Conservation (phyloP, 169 alveolate species). For the Eimeria praecox region DNA sequence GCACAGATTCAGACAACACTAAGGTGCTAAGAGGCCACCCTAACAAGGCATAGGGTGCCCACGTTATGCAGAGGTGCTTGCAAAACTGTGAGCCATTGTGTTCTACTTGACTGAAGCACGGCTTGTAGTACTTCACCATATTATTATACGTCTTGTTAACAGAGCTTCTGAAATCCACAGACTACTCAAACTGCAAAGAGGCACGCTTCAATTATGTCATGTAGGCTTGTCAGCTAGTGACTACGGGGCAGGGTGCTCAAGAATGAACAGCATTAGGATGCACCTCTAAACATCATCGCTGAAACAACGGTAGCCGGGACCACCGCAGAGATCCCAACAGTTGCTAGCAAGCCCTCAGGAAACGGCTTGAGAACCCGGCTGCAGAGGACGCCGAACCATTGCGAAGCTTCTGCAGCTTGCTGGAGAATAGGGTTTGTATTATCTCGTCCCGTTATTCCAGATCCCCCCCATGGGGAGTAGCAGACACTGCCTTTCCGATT, state of each 20-base stretch:
- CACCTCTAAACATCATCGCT: constrained; percentile 59
- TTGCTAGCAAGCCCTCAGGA: background rate
- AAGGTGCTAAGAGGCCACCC: background rate
- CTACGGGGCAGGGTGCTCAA: background rate
- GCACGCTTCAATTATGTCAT: background rate
- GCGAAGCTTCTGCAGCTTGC: constrained; percentile 13
- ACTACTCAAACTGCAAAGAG: background rate
- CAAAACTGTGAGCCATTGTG: background rate
- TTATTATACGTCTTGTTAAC: background rate
- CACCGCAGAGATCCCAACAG: constrained; percentile 51
- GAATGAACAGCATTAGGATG: background rate
- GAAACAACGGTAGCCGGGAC: constrained; percentile 48
- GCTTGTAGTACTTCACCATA: background rate
- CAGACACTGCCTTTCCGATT: constrained; percentile 66
- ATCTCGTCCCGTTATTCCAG: background rate
- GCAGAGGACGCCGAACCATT: constrained; percentile 69
- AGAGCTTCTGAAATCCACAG: background rate
- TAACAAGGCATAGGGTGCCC: background rate
- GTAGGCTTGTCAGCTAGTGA: background rate
- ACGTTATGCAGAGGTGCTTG: background rate
- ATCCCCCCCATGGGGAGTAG: constrained; percentile 65
- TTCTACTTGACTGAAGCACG: background rate
- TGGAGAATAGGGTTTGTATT: constrained; percentile 3
- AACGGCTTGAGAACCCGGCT: constrained; percentile 60
- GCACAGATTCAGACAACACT: background rate